Percentiles rank a stretch among this genome's conserved stretches.
These are phyloP conservation scores for Boletus patriciae DNA, from an alignment of 768 basidiomycete genomes.

Conservation along the genomic window DNA sequence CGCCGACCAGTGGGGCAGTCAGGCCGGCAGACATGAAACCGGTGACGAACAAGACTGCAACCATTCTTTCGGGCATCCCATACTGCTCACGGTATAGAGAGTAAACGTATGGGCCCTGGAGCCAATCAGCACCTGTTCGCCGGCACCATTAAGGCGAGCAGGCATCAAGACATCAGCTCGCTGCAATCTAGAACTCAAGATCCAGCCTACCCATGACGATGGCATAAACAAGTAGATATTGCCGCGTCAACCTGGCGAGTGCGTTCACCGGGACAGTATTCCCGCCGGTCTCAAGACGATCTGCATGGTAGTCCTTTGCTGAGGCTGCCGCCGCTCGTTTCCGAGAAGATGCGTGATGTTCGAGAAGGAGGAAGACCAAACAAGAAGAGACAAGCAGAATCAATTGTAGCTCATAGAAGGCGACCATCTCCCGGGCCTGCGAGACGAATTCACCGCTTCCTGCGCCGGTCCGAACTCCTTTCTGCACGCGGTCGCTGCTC, in stretches of 20 bases:
- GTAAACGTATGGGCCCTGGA: constrained; percentile 79
- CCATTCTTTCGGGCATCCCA: constrained; percentile 56
- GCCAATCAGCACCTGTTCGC: constrained; percentile 66
- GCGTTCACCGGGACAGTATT: constrained; percentile 20
- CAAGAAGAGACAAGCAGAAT: constrained; percentile 37
- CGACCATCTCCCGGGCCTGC: constrained; percentile 19
- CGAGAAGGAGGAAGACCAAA: constrained; percentile 36
- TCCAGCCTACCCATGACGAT: constrained; percentile 66
- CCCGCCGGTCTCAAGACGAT: constrained; percentile 35
- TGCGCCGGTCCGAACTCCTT: neutral
- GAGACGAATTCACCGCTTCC: neutral
- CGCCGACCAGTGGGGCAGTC: constrained; percentile 68
- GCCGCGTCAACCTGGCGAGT: constrained; percentile 39
- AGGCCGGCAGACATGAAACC: constrained; percentile 72
- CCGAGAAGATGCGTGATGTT: constrained; percentile 31
- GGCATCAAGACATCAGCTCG: neutral
- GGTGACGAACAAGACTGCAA: constrained; percentile 74
- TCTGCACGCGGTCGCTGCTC: neutral
- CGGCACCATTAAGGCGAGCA: neutral
- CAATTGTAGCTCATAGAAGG: constrained; percentile 45
- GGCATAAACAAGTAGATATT: constrained; percentile 67
- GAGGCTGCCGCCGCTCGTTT: constrained; percentile 18
- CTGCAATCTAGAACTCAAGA: neutral
- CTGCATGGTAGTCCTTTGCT: constrained; percentile 28
- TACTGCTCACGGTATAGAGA: constrained; percentile 73